Conservation (phyloP, 352 stramenopile species). For the Globisporangium spiculum region DNA sequence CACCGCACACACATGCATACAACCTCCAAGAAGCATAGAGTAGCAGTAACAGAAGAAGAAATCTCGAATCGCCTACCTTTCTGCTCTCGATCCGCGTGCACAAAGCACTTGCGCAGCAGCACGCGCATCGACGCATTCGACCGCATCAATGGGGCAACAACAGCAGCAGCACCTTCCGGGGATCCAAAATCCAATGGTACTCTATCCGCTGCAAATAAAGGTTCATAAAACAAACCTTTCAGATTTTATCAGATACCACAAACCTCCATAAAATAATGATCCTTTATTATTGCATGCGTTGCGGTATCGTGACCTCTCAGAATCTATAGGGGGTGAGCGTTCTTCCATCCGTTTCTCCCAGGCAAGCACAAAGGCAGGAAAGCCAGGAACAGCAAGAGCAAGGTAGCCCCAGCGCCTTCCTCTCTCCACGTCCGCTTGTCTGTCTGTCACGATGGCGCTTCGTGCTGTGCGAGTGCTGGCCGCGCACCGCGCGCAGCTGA, state of each 20-base stretch:
- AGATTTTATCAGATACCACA: background rate
- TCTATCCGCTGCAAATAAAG: background rate
- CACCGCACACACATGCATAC: background rate
- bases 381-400: constrained; percentile 2
- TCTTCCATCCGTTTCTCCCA: constrained; percentile 26
- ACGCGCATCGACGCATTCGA: background rate
- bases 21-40: background rate
- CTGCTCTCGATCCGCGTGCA: constrained; percentile 31
- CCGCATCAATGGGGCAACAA: background rate
- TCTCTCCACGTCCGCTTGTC: background rate
- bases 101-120: constrained; percentile 42
- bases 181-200: background rate
- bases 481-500: constrained; percentile 14
- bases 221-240: background rate
- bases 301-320: background rate
- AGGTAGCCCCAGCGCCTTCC: background rate
- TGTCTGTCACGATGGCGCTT: constrained; percentile 18
- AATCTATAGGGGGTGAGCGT: constrained; percentile 12
- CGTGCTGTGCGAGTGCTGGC: constrained; percentile 19
- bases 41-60: background rate
- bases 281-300: background rate
- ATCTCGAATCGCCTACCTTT: constrained; percentile 30
- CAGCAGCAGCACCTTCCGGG: background rate
- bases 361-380: constrained; percentile 7
- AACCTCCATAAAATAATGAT: background rate